These are phyloP conservation scores for Malus hybrid DNA, from an alignment of 331 rosid species.

Conservation along the genomic window DNA sequence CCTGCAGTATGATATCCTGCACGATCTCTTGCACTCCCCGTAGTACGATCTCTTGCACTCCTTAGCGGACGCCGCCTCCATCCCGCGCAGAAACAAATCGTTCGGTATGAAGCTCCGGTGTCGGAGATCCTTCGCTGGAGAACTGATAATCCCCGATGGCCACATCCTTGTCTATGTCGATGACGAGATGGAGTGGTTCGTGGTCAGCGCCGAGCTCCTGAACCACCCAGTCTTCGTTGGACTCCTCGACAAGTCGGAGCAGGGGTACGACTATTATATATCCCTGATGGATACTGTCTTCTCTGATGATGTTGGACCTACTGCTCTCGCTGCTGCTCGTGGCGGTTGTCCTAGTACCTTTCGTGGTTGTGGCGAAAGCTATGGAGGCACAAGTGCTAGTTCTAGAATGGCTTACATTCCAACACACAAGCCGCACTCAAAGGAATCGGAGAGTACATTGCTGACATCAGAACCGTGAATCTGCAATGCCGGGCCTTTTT, in stretches of 20 bases:
- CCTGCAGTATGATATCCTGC: no score
- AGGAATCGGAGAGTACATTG: no score
- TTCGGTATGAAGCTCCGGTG: constrained; percentile 27
- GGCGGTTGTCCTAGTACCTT: no score
- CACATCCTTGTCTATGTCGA: constrained; percentile 90
- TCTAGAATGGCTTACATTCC: no score
- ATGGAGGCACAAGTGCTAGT: no score
- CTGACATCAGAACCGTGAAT: no score
- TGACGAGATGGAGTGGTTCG: constrained; percentile 90
- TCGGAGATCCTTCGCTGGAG: background rate
- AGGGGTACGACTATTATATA: constrained; percentile 61
- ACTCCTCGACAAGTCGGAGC: constrained; percentile 75
- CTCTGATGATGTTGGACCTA: no score
- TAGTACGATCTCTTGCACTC: constrained; percentile 61
- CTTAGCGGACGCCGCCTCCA: constrained; percentile 24
- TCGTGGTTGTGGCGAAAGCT: no score
- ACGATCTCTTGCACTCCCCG: constrained; percentile 45
- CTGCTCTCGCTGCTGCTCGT: no score
- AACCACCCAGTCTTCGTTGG: constrained; percentile 80
- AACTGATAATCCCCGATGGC: constrained; percentile 48
- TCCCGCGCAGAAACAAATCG: constrained; percentile 23
- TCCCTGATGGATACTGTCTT: no score
- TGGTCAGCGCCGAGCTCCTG: constrained; percentile 58
- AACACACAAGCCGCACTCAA: no score
- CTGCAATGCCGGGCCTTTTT: constrained; percentile 12